Evolutionary conservation across 1,284 basidiomycete species (phyloP), one percentile per base, ranked within the genome.

Genomic region (Ganoderma meredithae): DNA sequence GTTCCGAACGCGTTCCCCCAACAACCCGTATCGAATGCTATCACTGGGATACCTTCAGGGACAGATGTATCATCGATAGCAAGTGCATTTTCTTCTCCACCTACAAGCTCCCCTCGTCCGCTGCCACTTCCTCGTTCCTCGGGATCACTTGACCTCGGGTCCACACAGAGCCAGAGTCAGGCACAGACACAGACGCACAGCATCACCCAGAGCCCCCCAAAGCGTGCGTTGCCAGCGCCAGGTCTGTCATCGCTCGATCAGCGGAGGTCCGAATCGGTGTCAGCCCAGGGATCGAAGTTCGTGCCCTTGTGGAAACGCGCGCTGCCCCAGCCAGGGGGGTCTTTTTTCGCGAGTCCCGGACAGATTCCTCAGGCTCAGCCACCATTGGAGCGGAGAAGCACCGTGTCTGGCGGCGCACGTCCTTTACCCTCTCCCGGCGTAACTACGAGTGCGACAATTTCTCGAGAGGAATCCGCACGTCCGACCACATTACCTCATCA

Each of bases 301-400:
- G 73, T 78, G 1, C 78, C 78, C 1, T 60, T 75, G 44, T 78
- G 78, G 78, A 78, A 74, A 67, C 77, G 77, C 47, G 71, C 72
- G 17, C 70, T 78, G 13, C 77, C 77, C 8, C 64, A 76, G 41
- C 77, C 76, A 13, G 67, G 62, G 5, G 62, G 60, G 5, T 62
- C 68, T 0, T 61, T 60, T 19, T 60, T 69, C 15, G 65, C 60
- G 27, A 22, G 64, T 15, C 27, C 66, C 17, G 22, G 66, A 9
- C 66, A 64, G 39, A 15, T 49, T 17, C n/a, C 65, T 25, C 67
- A 67, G 19, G n/a, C 1, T 12, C 66, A 58, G 25, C 39, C 39
- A n/a, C 27, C 52, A 3, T 33, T 68, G 1, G 71, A 72, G 53
- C 65, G 69, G 41, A 64, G 71, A 5, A 69, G 71, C 43, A 72